Percentiles rank a stretch among this genome's conserved stretches.
phyloP scores from a whole-genome alignment of 2,329 filamentous ascomycete species.

The Aspergillus chevalieri region DNA sequence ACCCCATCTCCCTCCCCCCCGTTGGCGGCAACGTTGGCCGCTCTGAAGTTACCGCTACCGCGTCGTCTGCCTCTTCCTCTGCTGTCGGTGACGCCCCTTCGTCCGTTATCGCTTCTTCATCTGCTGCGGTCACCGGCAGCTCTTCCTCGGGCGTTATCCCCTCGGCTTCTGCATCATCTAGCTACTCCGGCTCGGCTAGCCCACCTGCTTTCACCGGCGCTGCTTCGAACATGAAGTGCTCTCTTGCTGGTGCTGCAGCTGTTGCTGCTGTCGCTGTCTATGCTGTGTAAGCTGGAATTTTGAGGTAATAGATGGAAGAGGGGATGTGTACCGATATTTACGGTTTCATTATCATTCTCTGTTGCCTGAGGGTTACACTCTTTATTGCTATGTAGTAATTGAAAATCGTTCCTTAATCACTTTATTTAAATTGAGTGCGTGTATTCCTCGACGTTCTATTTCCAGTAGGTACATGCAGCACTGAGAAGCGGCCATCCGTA shows the following conservation, averaged over 20 bases:
- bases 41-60: background rate
- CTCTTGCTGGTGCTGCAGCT: constrained; percentile 20
- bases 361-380: no score
- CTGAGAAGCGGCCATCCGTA: no score
- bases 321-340: background rate
- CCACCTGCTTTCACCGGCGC: constrained; percentile 20
- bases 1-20: constrained; percentile 32
- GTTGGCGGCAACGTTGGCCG: constrained; percentile 6
- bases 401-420: no score
- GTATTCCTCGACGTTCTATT: no score
- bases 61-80: background rate
- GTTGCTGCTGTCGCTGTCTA: constrained; percentile 17
- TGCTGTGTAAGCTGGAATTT: background rate
- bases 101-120: background rate
- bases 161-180: constrained; percentile 7
- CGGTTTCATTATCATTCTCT: no score
- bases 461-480: no score
- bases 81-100: constrained; percentile 1
- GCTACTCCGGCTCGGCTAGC: constrained; percentile 9
- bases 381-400: no score
- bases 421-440: no score
- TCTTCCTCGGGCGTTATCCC: constrained; percentile 7
- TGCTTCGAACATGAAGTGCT: constrained; percentile 19
- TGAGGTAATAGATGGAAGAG: background rate
- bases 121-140: background rate